Conservation (phyloP, 2,329 filamentous ascomycete genomes). For the Lachnellula arida region DNA sequence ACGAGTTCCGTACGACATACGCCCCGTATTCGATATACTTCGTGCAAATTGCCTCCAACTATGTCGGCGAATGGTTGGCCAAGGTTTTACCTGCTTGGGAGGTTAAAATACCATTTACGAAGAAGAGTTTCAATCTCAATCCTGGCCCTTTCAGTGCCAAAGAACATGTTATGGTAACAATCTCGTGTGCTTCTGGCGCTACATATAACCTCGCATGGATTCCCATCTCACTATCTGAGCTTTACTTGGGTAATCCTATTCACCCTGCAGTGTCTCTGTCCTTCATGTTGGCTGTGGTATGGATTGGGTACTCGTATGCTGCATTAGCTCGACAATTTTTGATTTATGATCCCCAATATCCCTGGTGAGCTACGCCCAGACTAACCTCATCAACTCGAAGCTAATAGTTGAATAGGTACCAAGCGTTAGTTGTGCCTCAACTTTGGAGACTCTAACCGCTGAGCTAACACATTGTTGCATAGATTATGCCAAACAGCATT, state of each 20-base stretch:
- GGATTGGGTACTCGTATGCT: slow-evolving; percentile 54
- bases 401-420: slow-evolving; percentile 37
- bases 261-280: slow-evolving; percentile 51
- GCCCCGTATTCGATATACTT: slow-evolving; percentile 54
- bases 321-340: slow-evolving; percentile 53
- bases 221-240: slow-evolving; percentile 50
- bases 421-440: slow-evolving; percentile 32
- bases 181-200: slow-evolving; percentile 49
- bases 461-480: background rate
- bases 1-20: slow-evolving; percentile 51
- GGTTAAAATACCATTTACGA: slow-evolving; percentile 37
- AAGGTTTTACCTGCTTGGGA: slow-evolving; percentile 42
- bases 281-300: slow-evolving; percentile 57
- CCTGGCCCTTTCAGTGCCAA: slow-evolving; percentile 29
- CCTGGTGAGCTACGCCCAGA: slow-evolving; percentile 37
- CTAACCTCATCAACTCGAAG: background rate
- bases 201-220: slow-evolving; percentile 48
- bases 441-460: background rate
- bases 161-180: slow-evolving; percentile 31
- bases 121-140: slow-evolving; percentile 37
- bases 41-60: slow-evolving; percentile 48
- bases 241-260: slow-evolving; percentile 51
- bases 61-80: slow-evolving; percentile 42
- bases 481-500: slow-evolving; percentile 49
- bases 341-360: slow-evolving; percentile 53